A percentile compares a stretch with the other conserved stretches of the same genome.
Evolutionary conservation across 2,329 filamentous ascomycete species (phyloP).

Genomic region (Aspergillus unguis): DNA sequence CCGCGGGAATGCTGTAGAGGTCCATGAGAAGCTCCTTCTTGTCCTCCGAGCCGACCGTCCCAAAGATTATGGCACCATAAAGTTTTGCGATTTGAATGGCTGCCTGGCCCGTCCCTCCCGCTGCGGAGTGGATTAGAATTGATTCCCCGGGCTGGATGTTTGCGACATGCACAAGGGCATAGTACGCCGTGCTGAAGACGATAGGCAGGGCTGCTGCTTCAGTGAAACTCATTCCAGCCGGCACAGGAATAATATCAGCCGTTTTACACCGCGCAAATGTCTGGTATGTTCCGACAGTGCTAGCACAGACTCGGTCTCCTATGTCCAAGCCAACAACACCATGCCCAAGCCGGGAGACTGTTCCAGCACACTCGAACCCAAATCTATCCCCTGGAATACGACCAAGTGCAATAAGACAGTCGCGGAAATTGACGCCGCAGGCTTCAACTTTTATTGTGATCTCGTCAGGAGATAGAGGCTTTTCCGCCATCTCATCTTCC

Average conservation of each 20-base stretch:
- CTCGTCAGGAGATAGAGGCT: neutral
- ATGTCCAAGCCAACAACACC: neutral
- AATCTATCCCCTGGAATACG: neutral
- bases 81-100: conserved; percentile 17
- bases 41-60: conserved; percentile 9
- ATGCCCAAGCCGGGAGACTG: neutral
- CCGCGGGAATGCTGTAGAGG: conserved; percentile 2
- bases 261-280: neutral
- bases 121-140: conserved; percentile 19
- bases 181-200: conserved; percentile 10
- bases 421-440: neutral
- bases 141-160: conserved; percentile 16
- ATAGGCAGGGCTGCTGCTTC: neutral
- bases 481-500: neutral
- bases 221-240: neutral
- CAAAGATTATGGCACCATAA: conserved; percentile 17
- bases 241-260: neutral
- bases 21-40: conserved; percentile 11
- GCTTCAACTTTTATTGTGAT: neutral
- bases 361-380: neutral
- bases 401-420: neutral
- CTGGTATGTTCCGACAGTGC: neutral
- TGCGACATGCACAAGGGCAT: conserved; percentile 19
- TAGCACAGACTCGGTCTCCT: neutral
- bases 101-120: conserved; percentile 18